Evolutionary conservation across 164 flowering plant species (phyloP).

Genomic region (Vitis amurensis): DNA sequence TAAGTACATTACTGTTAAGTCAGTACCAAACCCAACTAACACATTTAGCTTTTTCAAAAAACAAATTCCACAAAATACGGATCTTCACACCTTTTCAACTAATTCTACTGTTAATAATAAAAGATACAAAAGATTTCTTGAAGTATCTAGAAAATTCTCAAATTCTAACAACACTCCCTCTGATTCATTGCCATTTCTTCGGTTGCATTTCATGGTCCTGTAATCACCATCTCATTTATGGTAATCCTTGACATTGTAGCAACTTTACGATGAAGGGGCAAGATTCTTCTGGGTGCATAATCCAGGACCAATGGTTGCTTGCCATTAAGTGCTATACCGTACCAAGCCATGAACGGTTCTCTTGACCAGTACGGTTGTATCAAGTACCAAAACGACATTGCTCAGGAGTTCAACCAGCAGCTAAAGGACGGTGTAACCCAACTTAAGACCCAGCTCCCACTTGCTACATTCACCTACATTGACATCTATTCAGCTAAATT

Average conservation of each 20-base stretch:
- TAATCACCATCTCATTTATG: too few species aligned
- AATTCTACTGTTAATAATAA: too few species aligned
- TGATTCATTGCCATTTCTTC: too few species aligned
- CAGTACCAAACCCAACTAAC: too few species aligned
- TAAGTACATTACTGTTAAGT: too few species aligned
- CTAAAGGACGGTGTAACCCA: not conserved
- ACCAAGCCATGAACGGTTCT: not conserved
- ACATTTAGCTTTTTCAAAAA: too few species aligned
- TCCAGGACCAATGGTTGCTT: slow-evolving; percentile 9
- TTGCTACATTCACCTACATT: slow-evolving; percentile 5
- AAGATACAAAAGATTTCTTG: too few species aligned
- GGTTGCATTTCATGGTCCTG: too few species aligned
- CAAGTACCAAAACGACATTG: not conserved
- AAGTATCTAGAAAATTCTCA: too few species aligned
- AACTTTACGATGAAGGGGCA: slow-evolving; percentile 8
- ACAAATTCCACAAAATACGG: too few species aligned
- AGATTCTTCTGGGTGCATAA: slow-evolving; percentile 12
- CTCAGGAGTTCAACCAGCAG: slow-evolving; percentile 11
- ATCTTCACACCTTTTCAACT: too few species aligned
- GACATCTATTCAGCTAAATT: slow-evolving; percentile 8
- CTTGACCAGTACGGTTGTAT: slow-evolving; percentile 3
- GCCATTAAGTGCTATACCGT: not conserved
- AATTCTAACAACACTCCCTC: too few species aligned
- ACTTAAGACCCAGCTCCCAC: slow-evolving; percentile 1
- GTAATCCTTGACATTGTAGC: not conserved